Evolutionary conservation across 495 filamentous ascomycete genomes (phyloP).

Genomic region (Pseudevernia furfuracea): DNA sequence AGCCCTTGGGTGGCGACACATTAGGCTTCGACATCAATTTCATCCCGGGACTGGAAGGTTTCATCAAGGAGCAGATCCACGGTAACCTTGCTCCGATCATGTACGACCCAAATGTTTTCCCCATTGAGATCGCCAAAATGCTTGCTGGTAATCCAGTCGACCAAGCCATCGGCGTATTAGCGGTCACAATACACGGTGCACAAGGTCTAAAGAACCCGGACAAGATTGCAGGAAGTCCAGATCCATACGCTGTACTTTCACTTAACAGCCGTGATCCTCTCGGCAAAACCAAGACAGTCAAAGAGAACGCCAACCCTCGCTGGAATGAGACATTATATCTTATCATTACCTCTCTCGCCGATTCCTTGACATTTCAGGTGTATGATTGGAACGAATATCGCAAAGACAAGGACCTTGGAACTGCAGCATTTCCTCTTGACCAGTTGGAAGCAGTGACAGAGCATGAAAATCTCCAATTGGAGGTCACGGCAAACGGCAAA

Average conservation of each 20-base stretch:
- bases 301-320: constrained; percentile 74
- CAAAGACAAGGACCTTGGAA: constrained; percentile 93
- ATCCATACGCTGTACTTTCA: constrained; percentile 85
- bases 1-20: constrained; percentile 88
- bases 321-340: constrained; percentile 97
- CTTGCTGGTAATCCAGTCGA: constrained; percentile 90
- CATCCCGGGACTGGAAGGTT: constrained; percentile 84
- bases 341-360: constrained; percentile 82
- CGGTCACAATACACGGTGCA: constrained; percentile 83
- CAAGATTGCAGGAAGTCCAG: constrained; percentile 84
- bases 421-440: constrained; percentile 75
- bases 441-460: constrained; percentile 65
- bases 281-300: constrained; percentile 79
- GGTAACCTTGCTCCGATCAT: constrained; percentile 88
- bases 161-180: constrained; percentile 89
- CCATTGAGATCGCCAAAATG: constrained; percentile 98
- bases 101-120: constrained; percentile 96
- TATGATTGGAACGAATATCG: constrained; percentile 93
- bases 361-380: constrained; percentile 70
- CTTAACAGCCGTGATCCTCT: constrained; percentile 74
- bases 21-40: constrained; percentile 99
- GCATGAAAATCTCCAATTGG: constrained; percentile 76
- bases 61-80: constrained; percentile 95
- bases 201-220: constrained; percentile 90
- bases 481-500: constrained; percentile 78